phyloP scores from a whole-genome alignment of 805 yeast genomes.

The Torulaspora quercuum region DNA sequence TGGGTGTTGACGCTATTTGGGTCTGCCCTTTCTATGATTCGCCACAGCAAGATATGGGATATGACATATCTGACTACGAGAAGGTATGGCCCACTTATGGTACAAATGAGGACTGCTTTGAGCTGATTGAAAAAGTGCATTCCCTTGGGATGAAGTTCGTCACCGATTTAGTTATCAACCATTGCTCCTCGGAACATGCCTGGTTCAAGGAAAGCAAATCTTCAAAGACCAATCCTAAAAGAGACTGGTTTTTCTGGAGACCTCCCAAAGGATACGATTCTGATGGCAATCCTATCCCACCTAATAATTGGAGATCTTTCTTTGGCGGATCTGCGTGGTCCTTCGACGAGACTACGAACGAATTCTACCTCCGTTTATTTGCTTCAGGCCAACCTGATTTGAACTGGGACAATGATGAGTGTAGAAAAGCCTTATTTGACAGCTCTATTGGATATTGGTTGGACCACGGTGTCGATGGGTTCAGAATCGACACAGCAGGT shows the following conservation, averaged over 20 bases:
- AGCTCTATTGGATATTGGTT: conserved; percentile 52
- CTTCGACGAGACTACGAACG: conserved; percentile 51
- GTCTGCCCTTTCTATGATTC: conserved; percentile 55
- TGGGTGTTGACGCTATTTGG: conserved; percentile 57
- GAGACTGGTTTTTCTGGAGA: conserved; percentile 62
- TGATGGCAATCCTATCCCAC: conserved; percentile 51
- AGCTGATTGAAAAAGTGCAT: conserved; percentile 46
- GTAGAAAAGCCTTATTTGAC: conserved; percentile 40
- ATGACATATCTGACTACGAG: conserved; percentile 55
- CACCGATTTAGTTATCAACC: conserved; percentile 57
- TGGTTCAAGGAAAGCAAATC: conserved; percentile 58
- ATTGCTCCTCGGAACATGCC: conserved; percentile 51
- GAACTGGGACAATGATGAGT: conserved; percentile 52
- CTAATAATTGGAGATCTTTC: conserved; percentile 53
- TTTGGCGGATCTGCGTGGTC: conserved; percentile 58
- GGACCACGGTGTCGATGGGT: conserved; percentile 55
- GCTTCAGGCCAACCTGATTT: conserved; percentile 56
- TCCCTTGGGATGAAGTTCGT: conserved; percentile 50
- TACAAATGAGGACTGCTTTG: conserved; percentile 50
- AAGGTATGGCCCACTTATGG: conserved; percentile 54
- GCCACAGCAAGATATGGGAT: conserved; percentile 63
- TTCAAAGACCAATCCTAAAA: conserved; percentile 50
- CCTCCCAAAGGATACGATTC: conserved; percentile 46
- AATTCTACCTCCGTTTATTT: conserved; percentile 54
- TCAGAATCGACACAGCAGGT: conserved; percentile 55